Evolutionary conservation across 2,329 filamentous ascomycete species (phyloP), one percentile per base, ranked within the genome.

Genomic region (Ophiocordyceps camponoti-rufipedis): DNA sequence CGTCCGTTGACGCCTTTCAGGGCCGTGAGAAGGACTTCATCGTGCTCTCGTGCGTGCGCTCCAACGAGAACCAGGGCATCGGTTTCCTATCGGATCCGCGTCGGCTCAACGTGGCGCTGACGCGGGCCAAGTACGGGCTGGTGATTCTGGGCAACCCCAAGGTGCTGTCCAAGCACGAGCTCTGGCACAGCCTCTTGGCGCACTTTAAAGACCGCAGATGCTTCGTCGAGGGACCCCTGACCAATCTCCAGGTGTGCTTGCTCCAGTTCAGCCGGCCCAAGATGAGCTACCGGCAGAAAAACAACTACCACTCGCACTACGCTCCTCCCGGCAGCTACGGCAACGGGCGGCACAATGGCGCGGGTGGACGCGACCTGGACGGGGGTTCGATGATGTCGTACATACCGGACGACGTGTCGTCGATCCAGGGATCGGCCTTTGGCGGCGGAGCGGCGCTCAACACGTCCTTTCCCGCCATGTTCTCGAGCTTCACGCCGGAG

Each of bases 11-110:
- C 68, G 91, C 91, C 18, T 98, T 98, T 74, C 91, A 98, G 61
- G 91, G 91, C 45, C 83, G 91, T 69, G 91, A 98, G 66, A 98
- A 98, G 68, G 91, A 98, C 59, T 98, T 94, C 57, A 98, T 98
- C 56, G 88, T 98, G 38, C 71, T 98, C 31, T 96, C 91, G 49
- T 98, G 91, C 58, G 91, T 98, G 44, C 85, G 91, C 59, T 96
- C 89, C 59, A 98, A 98, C 60, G 91, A 98, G 56, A 94, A 96
- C 61, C 91, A 98, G 62, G 91, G 91, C 53, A 98, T 98, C 55
- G 91, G 91, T 66, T 98, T 98, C 76, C 70, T 98, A 70, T 96
- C 88, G 49, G 91, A 98, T 55, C 91, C 91, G 45, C 85, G 91
- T 52, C 89, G 91, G 71, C 78, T 98, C 56, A 98, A 98, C 58